Evolutionary conservation across 495 filamentous ascomycete species (phyloP).

Genomic region (Neurospora intermedia): DNA sequence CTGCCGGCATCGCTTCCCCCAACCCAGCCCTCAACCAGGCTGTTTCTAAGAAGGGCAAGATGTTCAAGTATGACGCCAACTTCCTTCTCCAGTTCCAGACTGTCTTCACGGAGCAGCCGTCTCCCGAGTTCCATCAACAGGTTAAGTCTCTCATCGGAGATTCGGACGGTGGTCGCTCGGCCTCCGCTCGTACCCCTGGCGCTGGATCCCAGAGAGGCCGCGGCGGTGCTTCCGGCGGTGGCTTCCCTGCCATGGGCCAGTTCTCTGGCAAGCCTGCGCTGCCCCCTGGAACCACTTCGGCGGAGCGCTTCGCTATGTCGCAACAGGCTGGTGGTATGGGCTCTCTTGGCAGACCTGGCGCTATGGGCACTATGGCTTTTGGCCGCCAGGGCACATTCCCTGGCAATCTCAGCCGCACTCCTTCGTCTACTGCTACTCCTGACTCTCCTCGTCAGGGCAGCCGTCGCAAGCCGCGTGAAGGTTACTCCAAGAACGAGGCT

Average conservation of each 20-base stretch:
- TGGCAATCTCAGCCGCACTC: constrained; percentile 38
- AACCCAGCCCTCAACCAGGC: constrained; percentile 79
- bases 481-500: constrained; percentile 46
- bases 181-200: constrained; percentile 58
- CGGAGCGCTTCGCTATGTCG: constrained; percentile 47
- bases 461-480: constrained; percentile 49
- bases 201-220: constrained; percentile 34
- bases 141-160: constrained; percentile 79
- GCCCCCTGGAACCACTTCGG: constrained; percentile 58
- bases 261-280: constrained; percentile 50
- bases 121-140: constrained; percentile 75
- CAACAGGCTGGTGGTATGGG: constrained; percentile 20
- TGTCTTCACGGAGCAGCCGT: constrained; percentile 92
- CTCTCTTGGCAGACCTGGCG: constrained; percentile 21
- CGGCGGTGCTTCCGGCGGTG: constrained; percentile 24
- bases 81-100: constrained; percentile 96
- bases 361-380: constrained; percentile 43
- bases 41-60: constrained; percentile 60
- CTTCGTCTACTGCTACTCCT: constrained; percentile 37
- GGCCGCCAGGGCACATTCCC: constrained; percentile 50
- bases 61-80: constrained; percentile 86
- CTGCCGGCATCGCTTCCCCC: constrained; percentile 68
- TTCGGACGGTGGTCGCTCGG: constrained; percentile 54
- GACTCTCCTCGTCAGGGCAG: constrained; percentile 42
- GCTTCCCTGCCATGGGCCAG: constrained; percentile 54